phyloP scores from a whole-genome alignment of 352 stramenopile species.

The Pythium plurisporium region DNA sequence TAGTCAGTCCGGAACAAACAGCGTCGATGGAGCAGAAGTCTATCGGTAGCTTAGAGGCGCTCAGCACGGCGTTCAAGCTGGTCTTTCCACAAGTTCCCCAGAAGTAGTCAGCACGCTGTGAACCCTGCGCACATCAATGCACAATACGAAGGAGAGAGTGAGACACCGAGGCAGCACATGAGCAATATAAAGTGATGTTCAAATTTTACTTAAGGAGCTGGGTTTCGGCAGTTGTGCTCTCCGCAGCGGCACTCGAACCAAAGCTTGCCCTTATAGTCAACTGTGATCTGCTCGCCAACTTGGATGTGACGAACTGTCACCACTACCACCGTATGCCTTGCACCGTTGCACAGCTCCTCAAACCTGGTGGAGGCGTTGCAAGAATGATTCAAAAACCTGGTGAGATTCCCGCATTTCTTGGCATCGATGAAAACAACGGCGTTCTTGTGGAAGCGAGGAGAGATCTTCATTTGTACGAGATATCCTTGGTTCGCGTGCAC shows the following conservation, averaged over 20 bases:
- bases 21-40: no score
- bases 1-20: no score
- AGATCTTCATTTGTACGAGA: neutral
- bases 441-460: neutral
- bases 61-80: no score
- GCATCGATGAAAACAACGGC: constrained; percentile 4
- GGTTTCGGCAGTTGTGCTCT: neutral
- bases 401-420: neutral
- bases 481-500: neutral
- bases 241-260: constrained; percentile 1
- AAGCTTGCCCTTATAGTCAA: constrained; percentile 1
- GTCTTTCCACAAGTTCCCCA: no score
- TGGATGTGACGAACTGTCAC: neutral
- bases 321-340: neutral
- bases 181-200: no score
- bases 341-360: constrained; percentile 1
- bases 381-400: constrained; percentile 16
- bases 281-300: constrained; percentile 4
- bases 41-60: no score
- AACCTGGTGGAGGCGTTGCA: constrained; percentile 4
- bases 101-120: no score
- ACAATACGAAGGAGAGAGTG: no score
- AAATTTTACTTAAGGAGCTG: no score
- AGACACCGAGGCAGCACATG: no score
- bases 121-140: no score